Percentiles rank a stretch among this genome's conserved stretches.
These are phyloP conservation scores for Prunella vulgaris DNA, from an alignment of 257 asterid species.

Conservation along the genomic window DNA sequence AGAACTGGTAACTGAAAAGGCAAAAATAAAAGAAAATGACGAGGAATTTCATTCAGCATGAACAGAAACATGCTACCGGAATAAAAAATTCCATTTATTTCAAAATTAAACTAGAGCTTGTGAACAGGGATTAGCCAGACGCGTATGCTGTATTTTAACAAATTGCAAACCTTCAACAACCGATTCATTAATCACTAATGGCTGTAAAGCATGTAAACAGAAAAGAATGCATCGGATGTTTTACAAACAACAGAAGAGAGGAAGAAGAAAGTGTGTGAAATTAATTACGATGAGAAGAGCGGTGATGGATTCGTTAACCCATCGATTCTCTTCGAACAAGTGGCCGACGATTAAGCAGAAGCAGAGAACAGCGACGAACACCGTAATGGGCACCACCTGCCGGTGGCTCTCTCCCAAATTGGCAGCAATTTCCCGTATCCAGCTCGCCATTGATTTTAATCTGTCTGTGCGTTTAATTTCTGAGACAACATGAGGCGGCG, in stretches of 20 bases:
- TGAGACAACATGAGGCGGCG: neutral
- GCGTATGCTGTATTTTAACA: neutral
- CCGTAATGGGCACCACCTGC: slow-evolving; percentile 45
- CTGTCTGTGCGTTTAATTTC: neutral
- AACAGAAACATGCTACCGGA: neutral
- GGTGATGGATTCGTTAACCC: slow-evolving; percentile 50
- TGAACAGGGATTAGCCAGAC: neutral
- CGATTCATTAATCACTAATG: neutral
- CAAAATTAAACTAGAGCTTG: neutral
- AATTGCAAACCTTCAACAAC: neutral
- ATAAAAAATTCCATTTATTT: neutral
- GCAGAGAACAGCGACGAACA: slow-evolving; percentile 44
- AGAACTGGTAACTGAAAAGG: neutral
- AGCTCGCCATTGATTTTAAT: slow-evolving; percentile 18
- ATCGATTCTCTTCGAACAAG: slow-evolving; percentile 42
- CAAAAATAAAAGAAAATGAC: neutral
- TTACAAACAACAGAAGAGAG: neutral
- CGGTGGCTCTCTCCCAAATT: slow-evolving; percentile 31
- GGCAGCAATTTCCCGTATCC: slow-evolving; percentile 22
- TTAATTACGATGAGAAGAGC: slow-evolving; percentile 39
- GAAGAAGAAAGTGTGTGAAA: neutral
- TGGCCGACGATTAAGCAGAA: slow-evolving; percentile 42
- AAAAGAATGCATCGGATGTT: neutral
- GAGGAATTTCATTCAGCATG: neutral
- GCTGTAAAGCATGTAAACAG: neutral